phyloP scores from a whole-genome alignment of 2,329 filamentous ascomycete genomes.

The Ustulina deusta region DNA sequence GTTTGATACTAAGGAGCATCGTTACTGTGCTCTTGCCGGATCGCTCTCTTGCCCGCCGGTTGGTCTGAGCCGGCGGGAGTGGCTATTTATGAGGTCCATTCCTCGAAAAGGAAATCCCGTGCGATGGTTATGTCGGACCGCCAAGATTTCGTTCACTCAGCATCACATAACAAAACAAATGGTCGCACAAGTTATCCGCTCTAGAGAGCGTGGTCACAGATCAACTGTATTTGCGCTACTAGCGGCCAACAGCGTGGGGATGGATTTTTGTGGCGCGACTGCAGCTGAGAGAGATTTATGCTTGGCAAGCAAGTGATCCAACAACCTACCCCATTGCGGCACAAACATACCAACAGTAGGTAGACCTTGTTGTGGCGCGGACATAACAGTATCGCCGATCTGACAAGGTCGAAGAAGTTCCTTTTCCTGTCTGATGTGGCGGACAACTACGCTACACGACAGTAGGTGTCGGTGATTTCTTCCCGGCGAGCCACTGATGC shows the following conservation, averaged over 20 bases:
- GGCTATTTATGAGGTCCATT: neutral
- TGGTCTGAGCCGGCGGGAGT: no score
- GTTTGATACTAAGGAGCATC: neutral
- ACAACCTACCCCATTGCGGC: slow-evolving; percentile 10
- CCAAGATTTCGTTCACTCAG: slow-evolving; percentile 12
- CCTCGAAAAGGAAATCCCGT: slow-evolving; percentile 27
- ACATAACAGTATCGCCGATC: slow-evolving; percentile 6
- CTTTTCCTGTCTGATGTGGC: slow-evolving; percentile 3
- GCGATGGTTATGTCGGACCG: slow-evolving; percentile 6
- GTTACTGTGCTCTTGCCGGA: slow-evolving; percentile 12
- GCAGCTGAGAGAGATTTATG: slow-evolving; percentile 3
- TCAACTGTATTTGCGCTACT: slow-evolving; percentile 2
- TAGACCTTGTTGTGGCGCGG: slow-evolving; percentile 9
- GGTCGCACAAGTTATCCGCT: neutral
- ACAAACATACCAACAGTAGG: slow-evolving; percentile 11
- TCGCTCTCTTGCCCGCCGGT: slow-evolving; percentile 17
- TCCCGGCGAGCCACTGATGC: slow-evolving; percentile 21
- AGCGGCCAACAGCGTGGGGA: slow-evolving; percentile 4
- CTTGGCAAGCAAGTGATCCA: slow-evolving; percentile 19
- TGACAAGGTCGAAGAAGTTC: neutral
- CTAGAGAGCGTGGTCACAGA: neutral
- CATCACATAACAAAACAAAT: slow-evolving; percentile 1
- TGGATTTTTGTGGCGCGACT: slow-evolving; percentile 16
- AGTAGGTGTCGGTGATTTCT: slow-evolving; percentile 23
- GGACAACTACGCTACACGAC: slow-evolving; percentile 2